Evolutionary conservation across 2,329 filamentous ascomycete species (phyloP).

Genomic region (Sclerotinia trifoliorum): DNA sequence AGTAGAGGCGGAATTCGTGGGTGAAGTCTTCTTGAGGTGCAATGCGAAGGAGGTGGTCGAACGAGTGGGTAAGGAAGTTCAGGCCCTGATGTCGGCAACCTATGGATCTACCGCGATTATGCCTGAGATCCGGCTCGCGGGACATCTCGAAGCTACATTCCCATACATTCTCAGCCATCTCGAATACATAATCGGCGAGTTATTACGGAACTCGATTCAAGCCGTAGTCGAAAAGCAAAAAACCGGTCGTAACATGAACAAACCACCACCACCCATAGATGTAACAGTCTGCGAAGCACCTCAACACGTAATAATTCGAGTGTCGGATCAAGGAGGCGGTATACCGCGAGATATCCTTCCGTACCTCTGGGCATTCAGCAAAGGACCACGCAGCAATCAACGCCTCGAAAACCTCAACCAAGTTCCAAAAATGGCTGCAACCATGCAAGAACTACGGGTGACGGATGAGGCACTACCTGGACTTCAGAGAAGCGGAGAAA

Average conservation of each 20-base stretch:
- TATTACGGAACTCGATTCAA: conserved; percentile 92
- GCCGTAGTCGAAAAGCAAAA: conserved; percentile 77
- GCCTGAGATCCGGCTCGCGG: conserved; percentile 78
- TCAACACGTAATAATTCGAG: conserved; percentile 92
- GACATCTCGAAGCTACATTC: conserved; percentile 86
- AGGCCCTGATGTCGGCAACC: conserved; percentile 69
- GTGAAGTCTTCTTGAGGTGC: conserved; percentile 92
- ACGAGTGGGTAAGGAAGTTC: conserved; percentile 74
- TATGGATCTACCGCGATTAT: conserved; percentile 71
- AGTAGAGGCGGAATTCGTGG: conserved; percentile 77
- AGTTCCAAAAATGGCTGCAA: conserved; percentile 90
- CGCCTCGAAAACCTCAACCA: conserved; percentile 81
- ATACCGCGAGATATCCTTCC: conserved; percentile 82
- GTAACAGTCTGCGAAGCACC: conserved; percentile 91
- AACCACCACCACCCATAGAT: conserved; percentile 75
- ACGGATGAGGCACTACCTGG: conserved; percentile 38
- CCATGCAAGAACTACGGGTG: conserved; percentile 77
- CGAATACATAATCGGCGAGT: conserved; percentile 95
- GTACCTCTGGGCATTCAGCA: conserved; percentile 95
- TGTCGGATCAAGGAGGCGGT: conserved; percentile 93
- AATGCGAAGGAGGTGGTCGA: conserved; percentile 86
- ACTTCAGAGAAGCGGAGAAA: conserved; percentile 30
- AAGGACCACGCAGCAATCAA: conserved; percentile 75
- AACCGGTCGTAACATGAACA: conserved; percentile 34
- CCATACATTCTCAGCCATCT: conserved; percentile 95